phyloP scores from a whole-genome alignment of 257 asterid species.

The Salvia miltiorrhiza region DNA sequence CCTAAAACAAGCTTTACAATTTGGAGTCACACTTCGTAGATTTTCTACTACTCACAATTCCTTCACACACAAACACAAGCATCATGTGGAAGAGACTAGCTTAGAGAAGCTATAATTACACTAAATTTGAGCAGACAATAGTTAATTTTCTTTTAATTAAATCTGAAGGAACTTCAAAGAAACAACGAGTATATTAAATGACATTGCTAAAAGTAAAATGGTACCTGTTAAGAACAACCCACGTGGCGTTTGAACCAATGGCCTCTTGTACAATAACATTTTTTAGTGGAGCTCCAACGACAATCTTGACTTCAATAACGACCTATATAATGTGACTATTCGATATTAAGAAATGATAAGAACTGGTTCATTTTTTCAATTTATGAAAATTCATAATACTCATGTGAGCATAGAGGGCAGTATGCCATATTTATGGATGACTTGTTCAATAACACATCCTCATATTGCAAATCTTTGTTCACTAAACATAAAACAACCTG shows the following conservation, averaged over 20 bases:
- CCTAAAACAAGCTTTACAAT: background rate
- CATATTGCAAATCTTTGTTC: background rate
- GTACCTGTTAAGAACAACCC: conserved; percentile 77
- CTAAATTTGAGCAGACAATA: too few relatives aligned
- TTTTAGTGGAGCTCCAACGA: conserved; percentile 60
- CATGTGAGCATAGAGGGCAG: background rate
- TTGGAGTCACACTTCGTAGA: too few relatives aligned
- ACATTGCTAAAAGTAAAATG: background rate
- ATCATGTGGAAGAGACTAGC: background rate
- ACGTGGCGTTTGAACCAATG: conserved; percentile 47
- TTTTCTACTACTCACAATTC: background rate
- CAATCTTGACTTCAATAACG: conserved; percentile 61
- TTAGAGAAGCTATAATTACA: background rate
- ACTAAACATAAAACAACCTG: background rate
- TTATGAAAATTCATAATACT: background rate
- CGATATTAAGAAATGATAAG: background rate
- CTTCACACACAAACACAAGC: background rate
- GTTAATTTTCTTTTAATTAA: background rate
- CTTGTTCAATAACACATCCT: background rate
- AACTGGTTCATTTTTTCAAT: background rate
- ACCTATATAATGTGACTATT: conserved; percentile 37
- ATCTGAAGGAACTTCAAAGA: background rate
- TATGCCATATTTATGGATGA: background rate
- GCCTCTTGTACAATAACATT: conserved; percentile 61
- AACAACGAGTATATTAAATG: background rate